Evolutionary conservation across 2,329 filamentous ascomycete genomes (phyloP).

Genomic region (Aspergillus ochraceus): DNA sequence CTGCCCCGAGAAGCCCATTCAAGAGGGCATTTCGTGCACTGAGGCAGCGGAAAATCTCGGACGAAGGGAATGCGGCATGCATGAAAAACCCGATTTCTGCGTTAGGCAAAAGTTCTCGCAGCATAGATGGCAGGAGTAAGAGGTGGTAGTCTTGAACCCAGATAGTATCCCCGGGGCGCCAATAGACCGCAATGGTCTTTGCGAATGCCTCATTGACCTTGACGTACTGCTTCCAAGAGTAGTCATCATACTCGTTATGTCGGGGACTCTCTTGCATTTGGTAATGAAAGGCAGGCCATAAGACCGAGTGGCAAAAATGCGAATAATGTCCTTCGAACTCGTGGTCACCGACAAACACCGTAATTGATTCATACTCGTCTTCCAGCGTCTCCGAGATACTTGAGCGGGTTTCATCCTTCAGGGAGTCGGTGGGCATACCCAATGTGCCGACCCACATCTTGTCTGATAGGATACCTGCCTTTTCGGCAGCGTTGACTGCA

Average conservation of each 20-base stretch:
- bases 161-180: slow-evolving; percentile 86
- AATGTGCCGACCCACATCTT: slow-evolving; percentile 87
- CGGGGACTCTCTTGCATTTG: slow-evolving; percentile 95
- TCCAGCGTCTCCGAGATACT: slow-evolving; percentile 80
- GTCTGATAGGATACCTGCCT: slow-evolving; percentile 67
- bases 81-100: slow-evolving; percentile 95
- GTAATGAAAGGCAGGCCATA: slow-evolving; percentile 97
- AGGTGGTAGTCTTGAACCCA: slow-evolving; percentile 97
- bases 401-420: slow-evolving; percentile 72
- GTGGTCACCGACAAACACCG: slow-evolving; percentile 82
- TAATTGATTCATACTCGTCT: slow-evolving; percentile 76
- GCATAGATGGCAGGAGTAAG: slow-evolving; percentile 78
- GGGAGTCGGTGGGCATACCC: slow-evolving; percentile 86
- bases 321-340: slow-evolving; percentile 92
- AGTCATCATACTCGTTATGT: slow-evolving; percentile 94
- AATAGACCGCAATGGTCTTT: slow-evolving; percentile 80
- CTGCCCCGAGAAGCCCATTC: slow-evolving; percentile 88
- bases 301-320: slow-evolving; percentile 93
- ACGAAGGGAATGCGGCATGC: slow-evolving; percentile 91
- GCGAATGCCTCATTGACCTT: slow-evolving; percentile 90
- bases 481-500: slow-evolving; percentile 75
- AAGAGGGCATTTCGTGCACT: slow-evolving; percentile 79
- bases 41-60: slow-evolving; percentile 89
- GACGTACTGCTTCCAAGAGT: slow-evolving; percentile 92
- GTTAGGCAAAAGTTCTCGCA: slow-evolving; percentile 78